phyloP scores from a whole-genome alignment of 352 stramenopile species.

The Globisporangium takayamanum region DNA sequence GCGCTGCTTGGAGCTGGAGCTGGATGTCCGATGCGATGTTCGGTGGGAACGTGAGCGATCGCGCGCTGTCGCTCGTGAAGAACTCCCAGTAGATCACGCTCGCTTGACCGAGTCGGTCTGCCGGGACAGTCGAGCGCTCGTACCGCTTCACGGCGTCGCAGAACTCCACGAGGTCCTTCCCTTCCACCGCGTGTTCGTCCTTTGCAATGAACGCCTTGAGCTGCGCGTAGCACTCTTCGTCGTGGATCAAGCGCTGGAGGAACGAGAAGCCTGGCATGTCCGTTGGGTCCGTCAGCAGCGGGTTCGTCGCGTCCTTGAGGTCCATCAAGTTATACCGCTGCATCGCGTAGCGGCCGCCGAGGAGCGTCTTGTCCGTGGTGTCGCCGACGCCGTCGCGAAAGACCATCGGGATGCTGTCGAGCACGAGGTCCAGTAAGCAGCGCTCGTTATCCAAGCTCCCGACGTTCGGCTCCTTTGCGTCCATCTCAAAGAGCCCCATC shows the following conservation, averaged over 20 bases:
- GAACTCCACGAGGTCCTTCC: slow-evolving; percentile 74
- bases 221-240: slow-evolving; percentile 85
- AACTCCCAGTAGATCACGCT: slow-evolving; percentile 85
- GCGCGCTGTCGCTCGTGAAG: slow-evolving; percentile 50
- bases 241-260: slow-evolving; percentile 81
- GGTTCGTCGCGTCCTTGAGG: slow-evolving; percentile 28
- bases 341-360: slow-evolving; percentile 79
- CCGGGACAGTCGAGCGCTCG: slow-evolving; percentile 58
- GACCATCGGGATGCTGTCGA: slow-evolving; percentile 84
- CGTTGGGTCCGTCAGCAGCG: slow-evolving; percentile 55
- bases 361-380: slow-evolving; percentile 80
- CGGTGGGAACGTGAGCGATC: slow-evolving; percentile 55
- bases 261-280: slow-evolving; percentile 76
- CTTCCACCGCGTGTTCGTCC: slow-evolving; percentile 32
- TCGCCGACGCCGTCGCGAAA: slow-evolving; percentile 82
- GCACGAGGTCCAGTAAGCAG: slow-evolving; percentile 68
- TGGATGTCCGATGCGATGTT: slow-evolving; percentile 47
- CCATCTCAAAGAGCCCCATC: slow-evolving; percentile 77
- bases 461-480: slow-evolving; percentile 59
- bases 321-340: slow-evolving; percentile 69
- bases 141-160: slow-evolving; percentile 82
- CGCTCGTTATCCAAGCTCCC: slow-evolving; percentile 74
- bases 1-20: slow-evolving; percentile 54
- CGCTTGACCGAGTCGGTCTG: slow-evolving; percentile 66
- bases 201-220: slow-evolving; percentile 71